A percentile compares a stretch with the other conserved stretches of the same genome.
phyloP scores from a whole-genome alignment of 2,329 filamentous ascomycete species.

The Calonectria pauciramosa region DNA sequence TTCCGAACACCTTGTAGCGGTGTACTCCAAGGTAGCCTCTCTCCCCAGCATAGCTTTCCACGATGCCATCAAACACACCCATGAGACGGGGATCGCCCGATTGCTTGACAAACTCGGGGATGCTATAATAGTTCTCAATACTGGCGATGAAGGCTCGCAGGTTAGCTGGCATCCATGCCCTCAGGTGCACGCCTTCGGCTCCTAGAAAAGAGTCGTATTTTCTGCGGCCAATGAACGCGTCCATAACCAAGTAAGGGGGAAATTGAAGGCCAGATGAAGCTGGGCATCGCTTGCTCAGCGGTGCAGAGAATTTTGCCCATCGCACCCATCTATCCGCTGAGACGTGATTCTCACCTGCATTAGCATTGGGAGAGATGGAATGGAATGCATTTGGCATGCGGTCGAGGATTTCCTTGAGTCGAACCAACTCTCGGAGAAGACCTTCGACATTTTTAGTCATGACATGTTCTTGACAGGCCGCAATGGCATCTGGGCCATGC shows the following conservation, averaged over 20 bases:
- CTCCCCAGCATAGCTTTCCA: conserved; percentile 68
- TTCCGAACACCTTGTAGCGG: conserved; percentile 70
- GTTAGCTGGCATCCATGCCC: conserved; percentile 68
- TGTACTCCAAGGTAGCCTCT: conserved; percentile 70
- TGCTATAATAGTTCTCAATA: conserved; percentile 66
- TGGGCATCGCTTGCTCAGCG: conserved; percentile 63
- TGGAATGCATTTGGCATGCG: conserved; percentile 68
- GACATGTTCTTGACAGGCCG: conserved; percentile 66
- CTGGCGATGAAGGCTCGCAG: conserved; percentile 68
- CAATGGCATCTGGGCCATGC: conserved; percentile 65
- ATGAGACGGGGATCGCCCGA: conserved; percentile 64
- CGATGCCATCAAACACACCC: conserved; percentile 67
- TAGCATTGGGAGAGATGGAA: conserved; percentile 66
- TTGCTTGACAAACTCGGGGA: conserved; percentile 66
- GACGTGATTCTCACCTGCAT: conserved; percentile 64
- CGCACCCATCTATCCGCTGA: conserved; percentile 63
- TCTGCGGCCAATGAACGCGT: conserved; percentile 66
- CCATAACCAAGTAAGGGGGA: conserved; percentile 67
- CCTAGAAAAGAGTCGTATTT: conserved; percentile 66
- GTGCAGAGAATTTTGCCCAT: conserved; percentile 65
- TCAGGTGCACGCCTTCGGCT: conserved; percentile 64
- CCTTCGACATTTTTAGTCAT: conserved; percentile 66
- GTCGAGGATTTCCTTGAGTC: conserved; percentile 66
- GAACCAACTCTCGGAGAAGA: conserved; percentile 63
- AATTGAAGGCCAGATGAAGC: conserved; percentile 67